Conservation (phyloP, 2,329 filamentous ascomycete species). For the Nemania sp. region DNA sequence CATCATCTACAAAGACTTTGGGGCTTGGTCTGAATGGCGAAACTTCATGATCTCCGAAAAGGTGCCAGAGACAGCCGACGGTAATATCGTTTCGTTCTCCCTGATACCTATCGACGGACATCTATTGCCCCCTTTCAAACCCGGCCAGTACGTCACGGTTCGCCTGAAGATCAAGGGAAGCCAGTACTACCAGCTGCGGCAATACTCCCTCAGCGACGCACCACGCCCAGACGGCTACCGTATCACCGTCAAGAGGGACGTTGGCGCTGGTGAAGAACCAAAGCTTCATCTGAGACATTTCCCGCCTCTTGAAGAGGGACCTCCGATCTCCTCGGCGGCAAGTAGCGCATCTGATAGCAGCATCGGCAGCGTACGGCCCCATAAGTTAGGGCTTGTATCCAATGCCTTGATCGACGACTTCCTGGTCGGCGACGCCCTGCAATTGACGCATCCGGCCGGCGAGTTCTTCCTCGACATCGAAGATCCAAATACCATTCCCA, state of each 20-base stretch:
- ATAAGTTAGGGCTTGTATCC: slow-evolving; percentile 64
- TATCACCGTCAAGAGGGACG: slow-evolving; percentile 71
- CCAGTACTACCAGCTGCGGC: slow-evolving; percentile 65
- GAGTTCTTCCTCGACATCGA: slow-evolving; percentile 60
- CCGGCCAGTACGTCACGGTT: slow-evolving; percentile 74
- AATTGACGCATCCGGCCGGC: slow-evolving; percentile 68
- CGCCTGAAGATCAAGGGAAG: slow-evolving; percentile 59
- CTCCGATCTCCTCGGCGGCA: slow-evolving; percentile 37
- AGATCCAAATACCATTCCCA: slow-evolving; percentile 47
- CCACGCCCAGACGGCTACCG: slow-evolving; percentile 66
- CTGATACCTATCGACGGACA: slow-evolving; percentile 64
- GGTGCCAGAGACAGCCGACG: slow-evolving; percentile 59
- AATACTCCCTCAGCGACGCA: slow-evolving; percentile 73
- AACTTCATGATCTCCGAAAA: slow-evolving; percentile 68
- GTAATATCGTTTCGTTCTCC: slow-evolving; percentile 72
- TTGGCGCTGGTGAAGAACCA: slow-evolving; percentile 48
- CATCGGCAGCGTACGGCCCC: slow-evolving; percentile 36
- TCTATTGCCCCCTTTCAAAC: slow-evolving; percentile 64
- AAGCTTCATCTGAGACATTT: slow-evolving; percentile 25
- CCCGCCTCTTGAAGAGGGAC: slow-evolving; percentile 23
- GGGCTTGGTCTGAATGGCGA: slow-evolving; percentile 68
- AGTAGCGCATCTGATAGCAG: slow-evolving; percentile 40
- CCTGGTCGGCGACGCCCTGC: slow-evolving; percentile 62
- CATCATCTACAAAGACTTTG: slow-evolving; percentile 62
- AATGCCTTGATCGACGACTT: slow-evolving; percentile 68